A percentile compares a stretch with the other conserved stretches of the same genome.
These are phyloP conservation scores for Inonotus obliquus DNA, from an alignment of 1,284 basidiomycete species.

Conservation along the genomic window DNA sequence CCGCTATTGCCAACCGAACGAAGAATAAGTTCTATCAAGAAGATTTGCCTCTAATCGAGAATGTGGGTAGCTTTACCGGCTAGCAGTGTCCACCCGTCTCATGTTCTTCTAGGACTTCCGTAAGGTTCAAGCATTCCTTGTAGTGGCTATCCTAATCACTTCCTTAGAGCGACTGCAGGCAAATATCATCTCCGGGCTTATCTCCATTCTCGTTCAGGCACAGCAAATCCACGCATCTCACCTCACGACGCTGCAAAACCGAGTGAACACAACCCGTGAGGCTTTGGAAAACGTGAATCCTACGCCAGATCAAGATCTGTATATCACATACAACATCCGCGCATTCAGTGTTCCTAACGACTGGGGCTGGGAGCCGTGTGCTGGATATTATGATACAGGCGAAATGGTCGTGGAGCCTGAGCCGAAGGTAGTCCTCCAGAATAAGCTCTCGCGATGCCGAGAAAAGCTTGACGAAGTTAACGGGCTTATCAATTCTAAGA, in stretches of 20 bases:
- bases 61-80: slow-evolving; percentile 45
- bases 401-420: slow-evolving; percentile 59
- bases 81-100: background rate
- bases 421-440: slow-evolving; percentile 74
- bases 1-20: slow-evolving; percentile 57
- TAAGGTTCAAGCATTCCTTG: slow-evolving; percentile 47
- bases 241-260: slow-evolving; percentile 51
- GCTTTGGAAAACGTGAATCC: slow-evolving; percentile 50
- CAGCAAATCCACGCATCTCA: slow-evolving; percentile 54
- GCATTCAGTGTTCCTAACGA: slow-evolving; percentile 59
- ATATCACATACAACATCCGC: slow-evolving; percentile 65
- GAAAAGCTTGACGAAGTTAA: slow-evolving; percentile 56
- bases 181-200: slow-evolving; percentile 50
- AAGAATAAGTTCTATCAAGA: slow-evolving; percentile 67
- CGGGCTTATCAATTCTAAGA: slow-evolving; percentile 53
- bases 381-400: slow-evolving; percentile 65
- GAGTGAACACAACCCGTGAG: slow-evolving; percentile 40
- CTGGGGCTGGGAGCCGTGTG: slow-evolving; percentile 73
- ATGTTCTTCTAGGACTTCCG: slow-evolving; percentile 15
- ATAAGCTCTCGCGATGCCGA: slow-evolving; percentile 59
- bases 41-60: slow-evolving; percentile 63
- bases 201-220: slow-evolving; percentile 48
- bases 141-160: slow-evolving; percentile 1
- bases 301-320: slow-evolving; percentile 59
- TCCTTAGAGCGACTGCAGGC: slow-evolving; percentile 59